Evolutionary conservation across 2,329 filamentous ascomycete genomes (phyloP).

Genomic region (Monosporascus sp.): DNA sequence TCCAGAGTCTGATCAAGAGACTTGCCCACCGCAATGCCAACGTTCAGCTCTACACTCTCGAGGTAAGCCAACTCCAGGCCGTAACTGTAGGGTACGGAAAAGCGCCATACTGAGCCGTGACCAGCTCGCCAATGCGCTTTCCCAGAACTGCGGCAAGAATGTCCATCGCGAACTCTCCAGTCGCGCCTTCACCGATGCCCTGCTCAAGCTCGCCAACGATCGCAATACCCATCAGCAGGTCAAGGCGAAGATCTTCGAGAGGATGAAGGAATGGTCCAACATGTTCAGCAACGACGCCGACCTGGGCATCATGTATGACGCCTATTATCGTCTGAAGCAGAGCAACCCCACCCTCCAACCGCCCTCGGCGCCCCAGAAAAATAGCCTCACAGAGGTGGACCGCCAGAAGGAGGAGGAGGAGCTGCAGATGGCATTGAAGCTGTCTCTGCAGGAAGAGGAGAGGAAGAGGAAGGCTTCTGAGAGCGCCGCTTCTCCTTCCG

Average conservation of each 20-base stretch:
- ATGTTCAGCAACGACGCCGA: conserved; percentile 90
- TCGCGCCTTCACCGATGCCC: conserved; percentile 87
- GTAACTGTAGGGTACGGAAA: too few species aligned
- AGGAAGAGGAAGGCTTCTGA: conserved; percentile 46
- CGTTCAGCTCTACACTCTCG: conserved; percentile 90
- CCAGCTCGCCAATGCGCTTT: conserved; percentile 81
- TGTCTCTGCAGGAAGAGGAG: conserved; percentile 86
- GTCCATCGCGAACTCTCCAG: conserved; percentile 89
- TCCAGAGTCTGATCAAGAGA: conserved; percentile 85
- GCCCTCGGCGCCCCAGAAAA: conserved; percentile 90
- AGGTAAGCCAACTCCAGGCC: conserved; percentile 44
- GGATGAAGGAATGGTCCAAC: conserved; percentile 93
- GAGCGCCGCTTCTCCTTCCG: conserved; percentile 28
- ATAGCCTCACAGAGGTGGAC: conserved; percentile 81
- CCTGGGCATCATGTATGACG: conserved; percentile 95
- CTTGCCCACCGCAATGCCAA: conserved; percentile 92
- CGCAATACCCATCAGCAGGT: conserved; percentile 95
- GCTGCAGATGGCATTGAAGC: conserved; percentile 87
- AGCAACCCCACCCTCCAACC: conserved; percentile 83
- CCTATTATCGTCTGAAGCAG: conserved; percentile 80
- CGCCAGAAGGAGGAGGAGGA: conserved; percentile 96
- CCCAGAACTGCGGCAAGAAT: conserved; percentile 81
- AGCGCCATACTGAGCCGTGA: conserved; percentile 1
- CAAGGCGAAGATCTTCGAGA: conserved; percentile 93
- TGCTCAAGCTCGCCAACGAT: conserved; percentile 86